Evolutionary conservation across 352 stramenopile species (phyloP).

Genomic region (Phytophthora vignae): DNA sequence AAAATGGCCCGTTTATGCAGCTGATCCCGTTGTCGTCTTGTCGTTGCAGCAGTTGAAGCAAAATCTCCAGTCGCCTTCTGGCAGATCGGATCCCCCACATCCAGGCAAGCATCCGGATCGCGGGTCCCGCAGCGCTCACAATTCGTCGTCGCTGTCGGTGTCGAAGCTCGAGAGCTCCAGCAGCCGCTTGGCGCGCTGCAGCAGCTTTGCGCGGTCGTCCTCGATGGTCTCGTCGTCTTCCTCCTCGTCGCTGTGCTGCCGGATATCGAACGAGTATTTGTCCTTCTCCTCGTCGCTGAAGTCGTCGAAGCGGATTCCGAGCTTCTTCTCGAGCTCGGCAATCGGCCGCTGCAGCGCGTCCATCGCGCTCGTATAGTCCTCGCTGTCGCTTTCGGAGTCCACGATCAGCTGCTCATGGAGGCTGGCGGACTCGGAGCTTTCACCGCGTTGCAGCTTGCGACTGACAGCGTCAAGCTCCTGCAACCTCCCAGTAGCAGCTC

Average conservation of each 20-base stretch:
- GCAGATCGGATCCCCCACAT: slow-evolving; percentile 5
- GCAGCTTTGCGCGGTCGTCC: slow-evolving; percentile 53
- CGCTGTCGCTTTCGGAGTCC: slow-evolving; percentile 25
- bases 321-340: slow-evolving; percentile 72
- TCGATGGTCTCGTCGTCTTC: slow-evolving; percentile 58
- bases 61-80: slow-evolving; percentile 21
- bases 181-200: slow-evolving; percentile 59
- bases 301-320: slow-evolving; percentile 73
- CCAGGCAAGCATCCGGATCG: background rate
- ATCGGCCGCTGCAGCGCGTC: slow-evolving; percentile 69
- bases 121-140: slow-evolving; percentile 19
- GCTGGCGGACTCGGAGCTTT: too few relatives aligned
- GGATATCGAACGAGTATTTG: slow-evolving; percentile 39
- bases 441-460: too few relatives aligned
- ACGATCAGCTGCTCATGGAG: background rate
- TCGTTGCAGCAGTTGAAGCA: slow-evolving; percentile 29
- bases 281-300: slow-evolving; percentile 66
- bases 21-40: background rate
- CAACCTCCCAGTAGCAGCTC: background rate
- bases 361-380: slow-evolving; percentile 32
- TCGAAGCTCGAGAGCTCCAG: slow-evolving; percentile 60
- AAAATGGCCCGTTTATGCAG: too few relatives aligned
- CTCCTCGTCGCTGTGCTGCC: slow-evolving; percentile 50
- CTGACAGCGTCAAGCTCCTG: background rate
- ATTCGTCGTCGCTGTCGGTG: slow-evolving; percentile 46